Base-by-base conservation (phyloP, 2,329 filamentous ascomycete species). In the Diaporthe helianthi region DNA sequence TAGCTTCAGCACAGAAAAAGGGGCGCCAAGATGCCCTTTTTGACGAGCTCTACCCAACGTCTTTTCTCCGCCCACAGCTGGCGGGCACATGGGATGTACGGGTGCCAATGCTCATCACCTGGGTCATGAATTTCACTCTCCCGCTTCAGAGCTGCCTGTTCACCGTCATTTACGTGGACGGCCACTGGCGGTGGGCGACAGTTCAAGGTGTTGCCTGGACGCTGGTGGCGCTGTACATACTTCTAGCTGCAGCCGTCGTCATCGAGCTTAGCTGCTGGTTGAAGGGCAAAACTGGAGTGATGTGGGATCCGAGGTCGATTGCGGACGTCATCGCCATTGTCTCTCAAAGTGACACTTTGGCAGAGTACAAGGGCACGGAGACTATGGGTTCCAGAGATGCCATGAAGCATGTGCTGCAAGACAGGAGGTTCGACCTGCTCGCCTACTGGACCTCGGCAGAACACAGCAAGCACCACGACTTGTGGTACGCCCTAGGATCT, bases 301-400 rank as follows among this genome's bases (percentile, higher is more conserved):
- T 91, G 76, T 98, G 94, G 94, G 93, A 97, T 76, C 87, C 93
- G 2, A 86, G 91, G 54, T 95, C 90, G 29, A 82, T 98, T 9
- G 94, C 92, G 3, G 94, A 98, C 76, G 82, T 97, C 46, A 86
- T 96, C 52, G 88, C 91, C 1, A 84, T 98, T 13, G 85, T 97
- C 31, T 90, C 93, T 72, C 88, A 92, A 70, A 94, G 93, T 72
- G 97, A 97, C 78, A 89, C 91, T 22, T 85, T 94, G 60, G 83
- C 84, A 26, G 91, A 92, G 75, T 97, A 94, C 78, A 84, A 87
- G 15, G 88, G 88, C 4, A 89, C 90, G 0, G 91, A 94, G 74
- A 87, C 88, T 0, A 84, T 89, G 52, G 79, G 80, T 9, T 81
- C 80, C 19, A 83, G 84, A 58, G 76, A 79, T 38, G 83, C 88